phyloP scores from a whole-genome alignment of 441 rosid genomes.

The Daphne laureola region DNA sequence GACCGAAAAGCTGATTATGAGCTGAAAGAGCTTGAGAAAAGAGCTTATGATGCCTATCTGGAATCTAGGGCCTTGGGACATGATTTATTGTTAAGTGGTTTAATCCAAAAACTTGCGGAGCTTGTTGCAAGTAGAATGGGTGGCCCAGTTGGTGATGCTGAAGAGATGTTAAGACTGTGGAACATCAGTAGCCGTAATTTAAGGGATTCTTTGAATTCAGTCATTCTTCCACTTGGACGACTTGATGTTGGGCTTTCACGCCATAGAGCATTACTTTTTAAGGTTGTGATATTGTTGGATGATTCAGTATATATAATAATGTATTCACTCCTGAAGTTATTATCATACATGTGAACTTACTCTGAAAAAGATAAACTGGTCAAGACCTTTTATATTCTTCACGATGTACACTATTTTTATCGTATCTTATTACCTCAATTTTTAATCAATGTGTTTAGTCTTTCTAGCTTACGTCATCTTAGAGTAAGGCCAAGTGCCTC shows the following conservation, averaged over 20 bases:
- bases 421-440: slow-evolving; percentile 1
- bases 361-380: slow-evolving; percentile 1
- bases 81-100: slow-evolving; percentile 38
- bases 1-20: slow-evolving; percentile 71
- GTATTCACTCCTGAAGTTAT: too few relatives aligned
- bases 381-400: slow-evolving; percentile 11
- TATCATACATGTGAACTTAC: slow-evolving; percentile 2
- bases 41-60: slow-evolving; percentile 33
- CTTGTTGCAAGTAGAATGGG: slow-evolving; percentile 91
- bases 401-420: slow-evolving; percentile 4
- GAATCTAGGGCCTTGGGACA: slow-evolving; percentile 35
- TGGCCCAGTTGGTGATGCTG: slow-evolving; percentile 85
- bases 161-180: slow-evolving; percentile 78
- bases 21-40: slow-evolving; percentile 68
- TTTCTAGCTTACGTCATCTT: neutral
- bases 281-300: slow-evolving; percentile 41
- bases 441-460: neutral
- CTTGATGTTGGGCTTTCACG: slow-evolving; percentile 93
- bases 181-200: slow-evolving; percentile 50
- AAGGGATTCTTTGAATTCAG: slow-evolving; percentile 48
- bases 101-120: slow-evolving; percentile 83
- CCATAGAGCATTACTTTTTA: slow-evolving; percentile 94
- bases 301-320: neutral
- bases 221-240: slow-evolving; percentile 78
- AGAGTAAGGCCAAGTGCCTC: neutral